Evolutionary conservation across 2,329 filamentous ascomycete genomes (phyloP), one percentile per base, ranked within the genome.

Genomic region (Rosellinia necatrix): DNA sequence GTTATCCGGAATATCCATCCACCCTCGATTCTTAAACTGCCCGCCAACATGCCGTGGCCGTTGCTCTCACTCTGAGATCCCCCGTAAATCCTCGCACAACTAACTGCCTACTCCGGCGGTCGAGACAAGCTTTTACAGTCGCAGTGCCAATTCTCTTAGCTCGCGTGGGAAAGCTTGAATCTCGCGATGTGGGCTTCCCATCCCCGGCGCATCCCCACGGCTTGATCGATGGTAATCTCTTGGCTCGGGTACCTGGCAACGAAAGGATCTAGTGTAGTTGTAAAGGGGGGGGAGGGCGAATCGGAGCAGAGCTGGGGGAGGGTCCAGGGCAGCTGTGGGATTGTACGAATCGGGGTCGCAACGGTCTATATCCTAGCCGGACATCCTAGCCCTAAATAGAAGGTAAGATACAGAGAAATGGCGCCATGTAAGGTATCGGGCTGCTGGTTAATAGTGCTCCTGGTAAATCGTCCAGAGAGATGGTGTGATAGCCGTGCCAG

Each of bases 91-190:
- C n/a, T n/a, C n/a, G n/a, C n/a, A n/a, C n/a, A n/a, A n/a, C n/a
- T n/a, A n/a, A 10, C 22, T 6, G 6, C 4, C 40, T 6, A 8
- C 5, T 24, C 40, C n/a, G n/a, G 48, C 38, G 13, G 48, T 43
- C 13, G 4, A 43, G 48, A 57, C 37, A 57, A 57, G 54, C 54
- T 57, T 57, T 57, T 53, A 21, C 12, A 32, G 37, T 38, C 29
- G 37, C 49, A 46, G 24, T 57, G 54, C 54, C 29, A 49, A 52
- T 34, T 30, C 8, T 40, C 30, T 32, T 38, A 10, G 37, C 22
- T 9, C 35, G 10, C 54, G 52, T 57, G 48, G 54, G 38, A 57
- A 53, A 49, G 54, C 49, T 57, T 57, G 54, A 35, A 49, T 21
- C 25, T 49, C 54, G 22, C 17, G 34, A 25, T 53, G 30, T 22